Evolutionary conservation across 108 stramenopile genomes (phyloP).

Genomic region (Skeletonema menzelii): DNA sequence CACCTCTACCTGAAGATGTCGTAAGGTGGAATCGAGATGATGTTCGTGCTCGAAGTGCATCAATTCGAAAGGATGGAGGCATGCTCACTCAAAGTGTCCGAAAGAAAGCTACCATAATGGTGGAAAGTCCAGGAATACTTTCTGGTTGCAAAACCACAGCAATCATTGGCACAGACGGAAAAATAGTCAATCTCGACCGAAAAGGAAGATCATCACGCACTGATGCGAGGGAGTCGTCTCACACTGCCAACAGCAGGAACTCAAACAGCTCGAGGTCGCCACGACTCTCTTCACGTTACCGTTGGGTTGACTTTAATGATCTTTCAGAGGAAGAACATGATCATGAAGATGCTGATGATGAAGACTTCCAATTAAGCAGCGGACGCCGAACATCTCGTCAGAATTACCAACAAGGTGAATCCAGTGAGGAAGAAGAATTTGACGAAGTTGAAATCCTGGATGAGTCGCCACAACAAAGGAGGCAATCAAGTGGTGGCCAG

Average conservation of each 20-base stretch:
- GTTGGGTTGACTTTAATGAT: conserved; percentile 65
- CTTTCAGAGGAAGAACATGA: conserved; percentile 50
- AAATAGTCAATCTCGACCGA: conserved; percentile 2
- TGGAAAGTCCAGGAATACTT: conserved; percentile 21
- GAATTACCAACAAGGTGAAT: conserved; percentile 45
- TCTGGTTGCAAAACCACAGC: conserved; percentile 25
- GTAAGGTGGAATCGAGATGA: conserved; percentile 44
- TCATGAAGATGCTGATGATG: conserved; percentile 59
- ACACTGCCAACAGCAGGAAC: conserved; percentile 3
- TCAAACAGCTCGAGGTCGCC: conserved; percentile 3
- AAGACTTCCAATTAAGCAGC: conserved; percentile 49
- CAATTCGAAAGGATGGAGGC: conserved; percentile 32
- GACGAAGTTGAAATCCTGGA: conserved; percentile 14
- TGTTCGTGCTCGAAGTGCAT: conserved; percentile 24
- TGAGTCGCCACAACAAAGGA: conserved; percentile 12
- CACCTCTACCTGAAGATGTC: conserved; percentile 42
- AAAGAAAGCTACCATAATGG: conserved; percentile 22
- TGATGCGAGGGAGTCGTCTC: neutral
- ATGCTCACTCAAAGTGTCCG: conserved; percentile 22
- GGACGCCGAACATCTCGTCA: conserved; percentile 21
- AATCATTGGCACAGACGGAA: conserved; percentile 19
- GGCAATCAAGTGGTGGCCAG: conserved; percentile 3
- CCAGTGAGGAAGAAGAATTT: conserved; percentile 24
- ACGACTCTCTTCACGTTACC: conserved; percentile 57
- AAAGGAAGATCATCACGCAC: neutral